Percentiles rank a stretch among this genome's conserved stretches.
These are phyloP conservation scores for Gnomoniopsis sp. DNA, from an alignment of 2,329 filamentous ascomycete genomes.

Conservation along the genomic window DNA sequence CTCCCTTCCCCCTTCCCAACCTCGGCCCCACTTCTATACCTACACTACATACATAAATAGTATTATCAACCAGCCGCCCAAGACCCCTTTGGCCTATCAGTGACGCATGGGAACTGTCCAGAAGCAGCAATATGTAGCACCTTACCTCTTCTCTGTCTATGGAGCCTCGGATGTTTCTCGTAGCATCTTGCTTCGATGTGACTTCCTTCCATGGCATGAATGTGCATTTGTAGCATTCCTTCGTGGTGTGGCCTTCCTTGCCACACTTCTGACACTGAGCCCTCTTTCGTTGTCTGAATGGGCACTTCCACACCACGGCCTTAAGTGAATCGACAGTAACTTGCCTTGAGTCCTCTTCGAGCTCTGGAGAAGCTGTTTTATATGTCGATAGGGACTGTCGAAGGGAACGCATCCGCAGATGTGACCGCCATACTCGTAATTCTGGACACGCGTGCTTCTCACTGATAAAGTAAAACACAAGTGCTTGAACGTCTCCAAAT, in stretches of 20 bases:
- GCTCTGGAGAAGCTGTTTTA: no score
- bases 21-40: no score
- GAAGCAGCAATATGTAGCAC: not conserved
- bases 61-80: no score
- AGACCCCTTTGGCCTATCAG: no score
- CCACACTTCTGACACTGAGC: not conserved
- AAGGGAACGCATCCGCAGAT: not conserved
- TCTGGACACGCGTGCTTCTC: not conserved
- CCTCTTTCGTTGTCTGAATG: not conserved
- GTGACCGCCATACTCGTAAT: not conserved
- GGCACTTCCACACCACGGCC: not conserved
- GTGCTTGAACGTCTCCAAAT: not conserved
- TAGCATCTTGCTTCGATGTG: not conserved
- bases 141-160: no score
- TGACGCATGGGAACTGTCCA: not conserved
- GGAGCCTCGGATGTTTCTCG: not conserved
- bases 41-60: no score
- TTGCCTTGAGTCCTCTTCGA: not conserved
- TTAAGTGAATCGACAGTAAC: not conserved
- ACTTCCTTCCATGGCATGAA: no score
- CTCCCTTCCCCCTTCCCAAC: no score
- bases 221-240: no score
- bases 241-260: not conserved
- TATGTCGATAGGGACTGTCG: no score
- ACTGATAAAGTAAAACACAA: not conserved